Conservation (phyloP, 371 early-diverging fungal genomes). For the Dinochytrium kinnereticum region DNA sequence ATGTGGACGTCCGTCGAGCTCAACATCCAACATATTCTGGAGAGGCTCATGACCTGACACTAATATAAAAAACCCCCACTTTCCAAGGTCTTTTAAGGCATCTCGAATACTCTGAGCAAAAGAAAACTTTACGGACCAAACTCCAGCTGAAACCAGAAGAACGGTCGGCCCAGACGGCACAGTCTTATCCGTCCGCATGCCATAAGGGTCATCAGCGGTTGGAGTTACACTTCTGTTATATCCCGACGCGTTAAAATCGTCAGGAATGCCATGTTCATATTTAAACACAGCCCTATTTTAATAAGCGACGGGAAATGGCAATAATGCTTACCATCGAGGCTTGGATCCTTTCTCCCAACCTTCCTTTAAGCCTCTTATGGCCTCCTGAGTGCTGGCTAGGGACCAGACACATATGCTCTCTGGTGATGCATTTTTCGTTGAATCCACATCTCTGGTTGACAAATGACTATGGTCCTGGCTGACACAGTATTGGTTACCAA, state of each 20-base stretch:
- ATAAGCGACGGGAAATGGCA: no score
- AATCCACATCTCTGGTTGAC: no score
- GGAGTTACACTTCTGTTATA: background rate
- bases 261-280: background rate
- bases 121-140: background rate
- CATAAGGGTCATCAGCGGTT: conserved; percentile 4
- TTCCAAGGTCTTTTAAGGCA: no score
- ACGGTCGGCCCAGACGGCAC: background rate
- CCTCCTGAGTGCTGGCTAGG: no score
- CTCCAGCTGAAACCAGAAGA: background rate
- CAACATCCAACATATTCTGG: no score
- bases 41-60: no score
- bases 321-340: background rate
- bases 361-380: background rate
- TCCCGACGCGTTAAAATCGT: background rate
- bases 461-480: no score
- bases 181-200: background rate
- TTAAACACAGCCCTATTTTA: background rate
- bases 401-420: no score
- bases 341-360: background rate
- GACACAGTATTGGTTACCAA: background rate
- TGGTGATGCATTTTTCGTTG: no score
- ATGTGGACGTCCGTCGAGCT: no score
- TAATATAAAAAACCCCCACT: no score
- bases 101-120: no score